Conservation (phyloP, 768 basidiomycete genomes). For the Termitomyces bulborhizus region DNA sequence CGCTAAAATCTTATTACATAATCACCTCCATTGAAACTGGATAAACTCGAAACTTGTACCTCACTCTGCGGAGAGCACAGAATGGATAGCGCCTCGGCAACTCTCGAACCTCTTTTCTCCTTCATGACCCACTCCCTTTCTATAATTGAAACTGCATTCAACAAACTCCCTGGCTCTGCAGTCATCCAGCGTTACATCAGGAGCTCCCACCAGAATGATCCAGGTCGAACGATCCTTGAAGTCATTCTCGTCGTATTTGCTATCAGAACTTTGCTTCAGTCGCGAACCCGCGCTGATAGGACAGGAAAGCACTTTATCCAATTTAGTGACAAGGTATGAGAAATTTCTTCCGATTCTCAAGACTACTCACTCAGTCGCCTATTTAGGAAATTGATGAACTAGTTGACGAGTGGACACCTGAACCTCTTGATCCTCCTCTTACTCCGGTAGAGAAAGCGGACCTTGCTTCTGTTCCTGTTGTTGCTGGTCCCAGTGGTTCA, state of each 20-base stretch:
- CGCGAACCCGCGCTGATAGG: conserved; percentile 80
- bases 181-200: conserved; percentile 88
- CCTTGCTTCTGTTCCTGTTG: conserved; percentile 68
- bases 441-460: conserved; percentile 55
- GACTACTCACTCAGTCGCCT: not conserved
- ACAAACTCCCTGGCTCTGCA: conserved; percentile 73
- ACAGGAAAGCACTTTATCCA: conserved; percentile 86
- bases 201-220: conserved; percentile 95
- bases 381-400: conserved; percentile 91
- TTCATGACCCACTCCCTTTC: conserved; percentile 59
- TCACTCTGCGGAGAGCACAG: not conserved
- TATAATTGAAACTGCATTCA: conserved; percentile 60
- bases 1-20: not conserved
- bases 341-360: not conserved
- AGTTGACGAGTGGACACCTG: conserved; percentile 92
- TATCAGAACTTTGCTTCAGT: conserved; percentile 84
- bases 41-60: not conserved
- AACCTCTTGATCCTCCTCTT: conserved; percentile 68
- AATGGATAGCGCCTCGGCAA: conserved; percentile 28
- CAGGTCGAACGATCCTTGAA: conserved; percentile 86
- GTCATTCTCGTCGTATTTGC: conserved; percentile 84
- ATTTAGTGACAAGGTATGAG: conserved; percentile 81
- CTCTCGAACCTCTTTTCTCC: conserved; percentile 48
- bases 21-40: not conserved
- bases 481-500: conserved; percentile 75